phyloP scores from a whole-genome alignment of 2,329 filamentous ascomycete genomes.

The Monilinia fructigena region DNA sequence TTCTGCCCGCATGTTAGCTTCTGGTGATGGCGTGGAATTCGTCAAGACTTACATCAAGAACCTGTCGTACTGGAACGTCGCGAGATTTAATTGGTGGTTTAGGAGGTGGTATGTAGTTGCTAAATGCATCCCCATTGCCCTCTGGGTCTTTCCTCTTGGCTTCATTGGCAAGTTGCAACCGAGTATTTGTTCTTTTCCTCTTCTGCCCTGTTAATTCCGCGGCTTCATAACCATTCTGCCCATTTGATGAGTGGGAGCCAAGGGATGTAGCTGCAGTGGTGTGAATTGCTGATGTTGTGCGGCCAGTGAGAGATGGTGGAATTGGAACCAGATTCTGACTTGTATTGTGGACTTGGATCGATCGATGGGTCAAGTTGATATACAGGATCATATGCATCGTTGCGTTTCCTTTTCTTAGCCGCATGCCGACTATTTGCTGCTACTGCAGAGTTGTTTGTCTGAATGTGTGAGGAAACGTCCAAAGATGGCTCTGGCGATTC shows the following conservation, averaged over 20 bases:
- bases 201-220: slow-evolving; percentile 75
- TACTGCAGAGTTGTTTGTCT: slow-evolving; percentile 34
- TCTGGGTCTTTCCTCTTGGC: slow-evolving; percentile 76
- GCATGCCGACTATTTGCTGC: slow-evolving; percentile 58
- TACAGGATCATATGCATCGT: slow-evolving; percentile 64
- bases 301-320: slow-evolving; percentile 79
- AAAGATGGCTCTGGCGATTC: slow-evolving; percentile 49
- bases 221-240: slow-evolving; percentile 63
- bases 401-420: slow-evolving; percentile 65
- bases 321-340: slow-evolving; percentile 58
- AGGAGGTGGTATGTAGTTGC: slow-evolving; percentile 81
- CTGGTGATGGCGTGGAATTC: not conserved
- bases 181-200: slow-evolving; percentile 74
- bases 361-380: slow-evolving; percentile 71
- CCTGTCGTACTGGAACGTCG: slow-evolving; percentile 65
- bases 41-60: slow-evolving; percentile 57
- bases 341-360: slow-evolving; percentile 68
- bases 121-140: slow-evolving; percentile 66
- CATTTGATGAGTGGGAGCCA: slow-evolving; percentile 62
- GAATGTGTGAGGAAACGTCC: slow-evolving; percentile 44
- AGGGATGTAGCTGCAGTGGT: slow-evolving; percentile 89
- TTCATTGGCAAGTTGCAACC: slow-evolving; percentile 78
- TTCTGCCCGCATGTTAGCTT: slow-evolving; percentile 36
- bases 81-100: slow-evolving; percentile 88
- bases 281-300: slow-evolving; percentile 75